Conservation (phyloP, 176 grass and related monocot species). For the Miscanthus lutarioriparius region DNA sequence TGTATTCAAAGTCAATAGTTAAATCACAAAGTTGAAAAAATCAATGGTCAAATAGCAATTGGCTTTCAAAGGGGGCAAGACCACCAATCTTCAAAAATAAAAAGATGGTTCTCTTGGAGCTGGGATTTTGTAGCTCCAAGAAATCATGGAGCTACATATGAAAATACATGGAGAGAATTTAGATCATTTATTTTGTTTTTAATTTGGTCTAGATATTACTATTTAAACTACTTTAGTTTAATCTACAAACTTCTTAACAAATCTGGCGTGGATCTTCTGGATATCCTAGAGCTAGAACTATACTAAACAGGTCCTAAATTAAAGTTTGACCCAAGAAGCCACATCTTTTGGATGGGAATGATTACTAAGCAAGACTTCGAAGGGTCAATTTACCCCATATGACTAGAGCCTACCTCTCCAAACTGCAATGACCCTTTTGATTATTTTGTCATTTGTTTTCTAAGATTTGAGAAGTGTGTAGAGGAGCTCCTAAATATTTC, state of each 20-base stretch:
- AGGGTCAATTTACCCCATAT: background rate
- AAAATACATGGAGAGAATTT: background rate
- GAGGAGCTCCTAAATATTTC: no score
- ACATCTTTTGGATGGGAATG: background rate
- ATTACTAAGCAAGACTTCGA: background rate
- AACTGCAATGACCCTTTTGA: background rate
- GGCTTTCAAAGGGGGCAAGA: background rate
- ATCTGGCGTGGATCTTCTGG: background rate
- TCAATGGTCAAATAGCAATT: no score
- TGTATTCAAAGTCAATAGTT: no score
- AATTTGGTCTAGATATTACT: background rate
- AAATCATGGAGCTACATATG: background rate
- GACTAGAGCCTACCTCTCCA: background rate
- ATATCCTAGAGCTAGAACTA: background rate
- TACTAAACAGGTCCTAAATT: background rate
- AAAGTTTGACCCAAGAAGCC: background rate
- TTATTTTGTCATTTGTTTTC: background rate
- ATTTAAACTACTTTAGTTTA: background rate
- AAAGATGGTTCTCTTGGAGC: background rate
- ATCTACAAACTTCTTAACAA: background rate
- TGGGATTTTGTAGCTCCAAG: background rate
- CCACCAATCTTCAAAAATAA: background rate
- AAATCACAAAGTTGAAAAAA: no score
- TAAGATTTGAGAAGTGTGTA: background rate
- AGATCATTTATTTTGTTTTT: background rate